These are phyloP conservation scores for Ilex paraguariensis DNA, from an alignment of 305 asterid genomes.

Conservation along the genomic window DNA sequence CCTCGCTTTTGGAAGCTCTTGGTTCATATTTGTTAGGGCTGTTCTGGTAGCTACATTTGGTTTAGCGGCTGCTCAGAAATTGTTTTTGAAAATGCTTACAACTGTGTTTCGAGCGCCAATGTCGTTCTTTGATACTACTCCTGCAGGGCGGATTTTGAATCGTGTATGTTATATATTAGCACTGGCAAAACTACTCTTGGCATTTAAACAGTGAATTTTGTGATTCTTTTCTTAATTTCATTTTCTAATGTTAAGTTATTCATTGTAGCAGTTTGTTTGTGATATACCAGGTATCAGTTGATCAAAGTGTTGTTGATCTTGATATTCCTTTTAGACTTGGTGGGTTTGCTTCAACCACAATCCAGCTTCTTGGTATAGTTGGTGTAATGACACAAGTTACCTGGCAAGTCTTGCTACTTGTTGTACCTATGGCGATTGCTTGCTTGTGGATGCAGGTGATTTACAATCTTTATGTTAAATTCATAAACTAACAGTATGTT, in stretches of 20 bases:
- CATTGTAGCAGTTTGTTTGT: constrained; percentile 22
- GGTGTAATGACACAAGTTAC: constrained; percentile 97
- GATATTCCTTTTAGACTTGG: constrained; percentile 99
- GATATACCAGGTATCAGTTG: constrained; percentile 79
- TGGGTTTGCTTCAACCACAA: constrained; percentile 96
- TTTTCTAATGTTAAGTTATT: constrained; percentile 1
- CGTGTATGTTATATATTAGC: constrained; percentile 58
- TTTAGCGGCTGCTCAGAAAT: constrained; percentile 93
- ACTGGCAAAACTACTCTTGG: constrained; percentile 2
- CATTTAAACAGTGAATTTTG: constrained; percentile 1
- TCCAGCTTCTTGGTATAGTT: constrained; percentile 93
- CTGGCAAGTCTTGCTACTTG: constrained; percentile 95
- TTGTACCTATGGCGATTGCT: constrained; percentile 95
- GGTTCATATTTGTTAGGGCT: constrained; percentile 89
- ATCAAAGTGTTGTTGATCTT: constrained; percentile 98
- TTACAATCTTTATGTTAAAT: neutral
- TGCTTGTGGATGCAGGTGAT: constrained; percentile 99
- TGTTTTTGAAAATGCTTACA: constrained; percentile 80
- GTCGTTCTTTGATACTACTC: constrained; percentile 99
- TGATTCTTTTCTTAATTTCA: constrained; percentile 1
- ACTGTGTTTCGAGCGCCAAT: constrained; percentile 86
- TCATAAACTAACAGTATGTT: no score
- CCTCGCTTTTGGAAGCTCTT: constrained; percentile 97
- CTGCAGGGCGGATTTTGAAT: constrained; percentile 94
- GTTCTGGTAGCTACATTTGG: constrained; percentile 97